These are phyloP conservation scores for Ustilago sp. DNA, from an alignment of 1,284 basidiomycete species.

Conservation along the genomic window DNA sequence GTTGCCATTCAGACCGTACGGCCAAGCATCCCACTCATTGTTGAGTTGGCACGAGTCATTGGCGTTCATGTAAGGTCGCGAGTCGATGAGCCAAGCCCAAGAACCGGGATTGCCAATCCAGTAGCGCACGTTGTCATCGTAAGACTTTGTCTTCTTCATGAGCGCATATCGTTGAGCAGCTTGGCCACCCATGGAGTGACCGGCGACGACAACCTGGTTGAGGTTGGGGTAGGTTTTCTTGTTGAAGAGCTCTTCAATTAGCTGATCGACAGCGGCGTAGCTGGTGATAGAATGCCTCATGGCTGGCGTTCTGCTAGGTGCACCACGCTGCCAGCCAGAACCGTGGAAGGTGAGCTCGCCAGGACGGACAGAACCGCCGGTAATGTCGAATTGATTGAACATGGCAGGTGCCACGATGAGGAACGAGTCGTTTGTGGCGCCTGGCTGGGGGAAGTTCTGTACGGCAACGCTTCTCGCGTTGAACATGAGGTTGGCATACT, in stretches of 20 bases:
- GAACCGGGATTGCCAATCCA: slow-evolving; percentile 62
- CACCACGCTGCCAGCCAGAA: slow-evolving; percentile 58
- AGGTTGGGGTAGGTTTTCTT: slow-evolving; percentile 58
- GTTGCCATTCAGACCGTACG: slow-evolving; percentile 63
- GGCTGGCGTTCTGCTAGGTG: slow-evolving; percentile 45
- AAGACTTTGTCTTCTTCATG: slow-evolving; percentile 46
- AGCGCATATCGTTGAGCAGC: slow-evolving; percentile 57
- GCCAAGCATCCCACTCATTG: slow-evolving; percentile 58
- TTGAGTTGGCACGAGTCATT: slow-evolving; percentile 32
- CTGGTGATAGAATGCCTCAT: slow-evolving; percentile 40
- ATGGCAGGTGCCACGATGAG: slow-evolving; percentile 43
- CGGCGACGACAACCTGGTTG: slow-evolving; percentile 61
- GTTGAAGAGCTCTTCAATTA: slow-evolving; percentile 54
- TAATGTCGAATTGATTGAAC: slow-evolving; percentile 39
- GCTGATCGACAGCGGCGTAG: slow-evolving; percentile 59
- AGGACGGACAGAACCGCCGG: slow-evolving; percentile 47
- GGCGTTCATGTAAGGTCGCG: slow-evolving; percentile 48
- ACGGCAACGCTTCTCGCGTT: slow-evolving; percentile 53
- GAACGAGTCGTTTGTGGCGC: slow-evolving; percentile 40
- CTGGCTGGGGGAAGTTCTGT: slow-evolving; percentile 21
- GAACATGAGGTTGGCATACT: slow-evolving; percentile 58
- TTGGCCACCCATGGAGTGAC: slow-evolving; percentile 64
- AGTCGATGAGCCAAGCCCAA: slow-evolving; percentile 60
- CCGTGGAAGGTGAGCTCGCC: slow-evolving; percentile 41
- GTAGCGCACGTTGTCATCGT: slow-evolving; percentile 58